A percentile compares a stretch with the other conserved stretches of the same genome.
phyloP scores from a whole-genome alignment of 148 eudicot genomes.

The Chenopodium suecicum region DNA sequence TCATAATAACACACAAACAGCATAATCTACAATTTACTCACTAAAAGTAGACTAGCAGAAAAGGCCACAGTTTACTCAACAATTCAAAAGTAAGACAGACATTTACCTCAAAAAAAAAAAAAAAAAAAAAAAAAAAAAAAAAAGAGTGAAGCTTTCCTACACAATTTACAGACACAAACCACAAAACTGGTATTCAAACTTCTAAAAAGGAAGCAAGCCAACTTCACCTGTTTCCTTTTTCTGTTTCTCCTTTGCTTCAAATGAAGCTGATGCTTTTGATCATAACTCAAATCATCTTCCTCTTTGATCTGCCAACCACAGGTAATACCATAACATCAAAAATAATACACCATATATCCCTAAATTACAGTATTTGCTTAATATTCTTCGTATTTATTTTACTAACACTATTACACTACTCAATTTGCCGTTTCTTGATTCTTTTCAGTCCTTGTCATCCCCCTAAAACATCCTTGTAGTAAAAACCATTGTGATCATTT shows the following conservation, averaged over 20 bases:
- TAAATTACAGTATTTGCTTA: neutral
- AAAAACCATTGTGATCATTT: too few species aligned
- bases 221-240: slow-evolving; percentile 56
- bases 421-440: neutral
- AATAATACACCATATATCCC: neutral
- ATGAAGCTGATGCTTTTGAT: slow-evolving; percentile 60
- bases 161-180: neutral
- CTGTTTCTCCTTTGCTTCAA: slow-evolving; percentile 65
- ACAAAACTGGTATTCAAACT: neutral
- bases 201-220: slow-evolving; percentile 15
- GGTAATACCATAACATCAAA: neutral
- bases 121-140: too few species aligned
- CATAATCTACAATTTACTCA: neutral
- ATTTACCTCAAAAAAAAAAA: too few species aligned
- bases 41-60: neutral
- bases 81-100: neutral
- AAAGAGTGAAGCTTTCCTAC: neutral
- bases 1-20: neutral
- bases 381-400: neutral
- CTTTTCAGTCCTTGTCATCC: neutral
- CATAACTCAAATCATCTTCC: slow-evolving; percentile 75
- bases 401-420: neutral
- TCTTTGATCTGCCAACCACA: slow-evolving; percentile 76
- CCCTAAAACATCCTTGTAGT: too few species aligned
- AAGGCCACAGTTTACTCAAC: neutral